A percentile compares a stretch with the other conserved stretches of the same genome.
These are phyloP conservation scores for Odontarrhena argentea DNA, from an alignment of 345 rosid species.

Conservation along the genomic window DNA sequence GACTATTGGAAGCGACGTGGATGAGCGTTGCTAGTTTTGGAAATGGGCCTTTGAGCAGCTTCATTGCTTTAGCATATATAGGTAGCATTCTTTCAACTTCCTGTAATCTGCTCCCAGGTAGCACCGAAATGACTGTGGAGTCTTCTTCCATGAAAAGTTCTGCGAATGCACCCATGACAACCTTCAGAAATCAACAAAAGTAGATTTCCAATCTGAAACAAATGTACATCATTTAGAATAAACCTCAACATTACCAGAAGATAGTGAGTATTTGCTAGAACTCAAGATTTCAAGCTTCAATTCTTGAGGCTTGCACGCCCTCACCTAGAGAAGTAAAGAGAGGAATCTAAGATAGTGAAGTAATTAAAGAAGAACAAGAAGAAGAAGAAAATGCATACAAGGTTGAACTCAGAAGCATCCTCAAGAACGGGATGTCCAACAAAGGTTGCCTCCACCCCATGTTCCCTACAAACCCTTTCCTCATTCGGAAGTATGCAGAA, in stretches of 20 bases:
- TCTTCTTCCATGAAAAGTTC: slow-evolving; percentile 47
- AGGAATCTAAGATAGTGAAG: slow-evolving; percentile 4
- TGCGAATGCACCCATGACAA: background rate
- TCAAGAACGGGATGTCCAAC: slow-evolving; percentile 91
- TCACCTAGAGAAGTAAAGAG: slow-evolving; percentile 46
- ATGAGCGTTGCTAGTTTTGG: slow-evolving; percentile 56
- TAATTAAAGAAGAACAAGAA: slow-evolving; percentile 15
- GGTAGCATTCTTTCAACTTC: slow-evolving; percentile 91
- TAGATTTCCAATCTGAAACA: background rate
- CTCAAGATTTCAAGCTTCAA: slow-evolving; percentile 54
- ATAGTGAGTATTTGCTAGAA: slow-evolving; percentile 50
- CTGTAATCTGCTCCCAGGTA: slow-evolving; percentile 96
- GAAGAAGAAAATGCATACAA: slow-evolving; percentile 46
- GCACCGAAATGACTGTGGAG: slow-evolving; percentile 66
- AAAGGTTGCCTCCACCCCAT: slow-evolving; percentile 76
- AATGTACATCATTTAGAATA: background rate
- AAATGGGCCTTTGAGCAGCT: slow-evolving; percentile 53
- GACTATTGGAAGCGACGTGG: slow-evolving; percentile 77
- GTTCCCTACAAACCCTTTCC: slow-evolving; percentile 57
- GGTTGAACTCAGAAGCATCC: slow-evolving; percentile 60
- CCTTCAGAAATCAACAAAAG: slow-evolving; percentile 22
- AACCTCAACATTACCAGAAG: slow-evolving; percentile 55
- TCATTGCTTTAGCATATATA: slow-evolving; percentile 59
- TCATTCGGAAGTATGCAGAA: slow-evolving; percentile 91
- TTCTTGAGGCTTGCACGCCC: slow-evolving; percentile 39